Evolutionary conservation across 306 rosid genomes (phyloP), one percentile per base, ranked within the genome.

Genomic region (Senna siamea): DNA sequence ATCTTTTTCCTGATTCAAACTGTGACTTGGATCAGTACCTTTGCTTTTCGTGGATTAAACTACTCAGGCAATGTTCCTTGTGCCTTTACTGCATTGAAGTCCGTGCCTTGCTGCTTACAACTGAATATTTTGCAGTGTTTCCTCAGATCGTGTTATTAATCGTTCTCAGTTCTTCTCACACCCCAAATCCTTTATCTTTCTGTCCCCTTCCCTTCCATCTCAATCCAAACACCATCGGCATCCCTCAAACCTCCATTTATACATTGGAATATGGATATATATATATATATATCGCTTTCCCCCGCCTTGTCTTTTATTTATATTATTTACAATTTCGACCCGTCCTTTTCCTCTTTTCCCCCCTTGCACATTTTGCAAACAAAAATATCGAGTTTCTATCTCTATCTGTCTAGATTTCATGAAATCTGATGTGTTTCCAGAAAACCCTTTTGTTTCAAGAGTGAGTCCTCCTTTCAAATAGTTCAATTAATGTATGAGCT

Each of bases 31-130:
- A 84, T 79, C 82, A 76, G 88, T 79, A 76, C 71, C 80, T 73
- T 75, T 69, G 76, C 82, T 73, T 84, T 81, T 79, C 54, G 38
- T 86, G 87, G 92, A 87, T 88, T 90, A 89, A 93, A 90, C 98
- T 62, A 87, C 82, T 82, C 94, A 76, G 73, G 72, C 92, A 78
- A 87, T 90, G 98, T 90, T 92, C 94, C 90, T 92, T 84, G 47
- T 90, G 96, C 82, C 86, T 83, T 88, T 71, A 73, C 75, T 80
- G 76, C 98, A 77, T 88, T 81, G 94, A 85, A 90, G 80, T 90
- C 85, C 80, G 92, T 82, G 94, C 91, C 8, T 50, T 20, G 83
- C 55, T 20, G 50, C 19, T 30, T 52, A 72, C 22, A 81, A 78
- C 87, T 72, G 74, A 77, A 76, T 76, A 72, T 60, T 61, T 82